phyloP scores from a whole-genome alignment of 1,284 basidiomycete species.

The Heterobasidion annosum region DNA sequence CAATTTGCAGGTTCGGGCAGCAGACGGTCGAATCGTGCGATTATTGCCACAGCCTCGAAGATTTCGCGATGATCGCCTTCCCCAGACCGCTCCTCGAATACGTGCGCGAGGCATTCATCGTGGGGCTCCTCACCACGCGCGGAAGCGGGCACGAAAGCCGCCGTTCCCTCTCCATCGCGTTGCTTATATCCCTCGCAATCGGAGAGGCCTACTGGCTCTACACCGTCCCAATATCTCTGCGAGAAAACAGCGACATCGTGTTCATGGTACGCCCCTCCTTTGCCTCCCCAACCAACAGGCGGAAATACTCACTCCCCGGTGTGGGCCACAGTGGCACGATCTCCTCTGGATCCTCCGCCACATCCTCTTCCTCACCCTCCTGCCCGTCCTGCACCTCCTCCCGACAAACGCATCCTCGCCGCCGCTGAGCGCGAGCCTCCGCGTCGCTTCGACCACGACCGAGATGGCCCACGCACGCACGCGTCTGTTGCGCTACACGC shows the following conservation, averaged over 20 bases:
- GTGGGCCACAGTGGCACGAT: conserved; percentile 52
- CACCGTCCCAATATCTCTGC: conserved; percentile 32
- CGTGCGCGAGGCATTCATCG: conserved; percentile 41
- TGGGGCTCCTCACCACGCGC: conserved; percentile 38
- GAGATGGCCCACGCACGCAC: not conserved
- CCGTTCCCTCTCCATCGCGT: conserved; percentile 38
- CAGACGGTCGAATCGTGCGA: conserved; percentile 48
- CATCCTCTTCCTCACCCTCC: conserved; percentile 48
- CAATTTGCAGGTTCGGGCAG: conserved; percentile 50
- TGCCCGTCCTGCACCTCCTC: conserved; percentile 32
- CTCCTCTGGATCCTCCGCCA: conserved; percentile 42
- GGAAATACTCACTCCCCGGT: not conserved
- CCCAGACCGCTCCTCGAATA: conserved; percentile 49
- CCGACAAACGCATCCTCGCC: not conserved
- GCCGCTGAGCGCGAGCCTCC: not conserved
- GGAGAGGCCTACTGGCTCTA: conserved; percentile 46
- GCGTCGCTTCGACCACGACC: not conserved
- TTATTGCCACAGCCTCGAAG: conserved; percentile 47
- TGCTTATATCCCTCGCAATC: conserved; percentile 36
- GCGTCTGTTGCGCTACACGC: not conserved
- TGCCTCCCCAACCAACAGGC: not conserved
- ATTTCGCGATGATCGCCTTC: conserved; percentile 50
- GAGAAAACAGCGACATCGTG: conserved; percentile 20
- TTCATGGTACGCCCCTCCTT: conserved; percentile 41
- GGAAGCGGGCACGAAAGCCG: conserved; percentile 33